These are phyloP conservation scores for Ceratocystis huliohia DNA, from an alignment of 2,329 filamentous ascomycete species.

Conservation along the genomic window DNA sequence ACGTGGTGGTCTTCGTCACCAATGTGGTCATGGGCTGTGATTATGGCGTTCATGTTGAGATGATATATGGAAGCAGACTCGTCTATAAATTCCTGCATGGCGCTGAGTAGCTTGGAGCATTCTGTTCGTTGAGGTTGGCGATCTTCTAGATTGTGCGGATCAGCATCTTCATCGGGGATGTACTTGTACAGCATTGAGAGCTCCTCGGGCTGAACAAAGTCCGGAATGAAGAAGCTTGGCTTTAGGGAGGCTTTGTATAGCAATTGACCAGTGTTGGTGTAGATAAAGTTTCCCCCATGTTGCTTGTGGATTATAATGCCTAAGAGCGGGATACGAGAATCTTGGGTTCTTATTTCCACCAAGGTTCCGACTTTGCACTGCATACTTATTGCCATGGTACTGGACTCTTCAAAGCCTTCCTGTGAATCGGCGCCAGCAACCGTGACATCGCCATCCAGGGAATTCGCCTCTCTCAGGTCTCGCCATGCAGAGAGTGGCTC, in stretches of 20 bases:
- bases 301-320: constrained; percentile 42
- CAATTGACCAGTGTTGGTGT: constrained; percentile 41
- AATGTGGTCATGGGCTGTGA: constrained; percentile 34
- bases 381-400: not conserved
- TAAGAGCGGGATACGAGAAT: constrained; percentile 36
- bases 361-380: constrained; percentile 15
- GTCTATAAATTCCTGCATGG: constrained; percentile 36
- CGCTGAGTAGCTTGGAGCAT: constrained; percentile 34
- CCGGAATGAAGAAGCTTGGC: constrained; percentile 38
- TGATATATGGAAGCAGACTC: constrained; percentile 37
- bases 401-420: constrained; percentile 8
- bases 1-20: constrained; percentile 29
- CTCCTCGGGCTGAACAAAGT: constrained; percentile 34
- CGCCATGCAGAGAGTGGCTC: constrained; percentile 14
- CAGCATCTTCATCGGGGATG: constrained; percentile 20
- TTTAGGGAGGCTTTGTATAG: constrained; percentile 32
- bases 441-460: not conserved
- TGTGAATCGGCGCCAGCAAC: constrained; percentile 5
- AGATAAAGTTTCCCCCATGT: constrained; percentile 41
- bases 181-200: constrained; percentile 28
- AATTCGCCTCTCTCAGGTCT: constrained; percentile 11
- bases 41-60: constrained; percentile 36
- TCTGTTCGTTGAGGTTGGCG: constrained; percentile 34
- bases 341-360: constrained; percentile 25
- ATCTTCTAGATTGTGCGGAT: constrained; percentile 21